Conservation (phyloP, 331 rosid genomes). For the Malus hybrid region DNA sequence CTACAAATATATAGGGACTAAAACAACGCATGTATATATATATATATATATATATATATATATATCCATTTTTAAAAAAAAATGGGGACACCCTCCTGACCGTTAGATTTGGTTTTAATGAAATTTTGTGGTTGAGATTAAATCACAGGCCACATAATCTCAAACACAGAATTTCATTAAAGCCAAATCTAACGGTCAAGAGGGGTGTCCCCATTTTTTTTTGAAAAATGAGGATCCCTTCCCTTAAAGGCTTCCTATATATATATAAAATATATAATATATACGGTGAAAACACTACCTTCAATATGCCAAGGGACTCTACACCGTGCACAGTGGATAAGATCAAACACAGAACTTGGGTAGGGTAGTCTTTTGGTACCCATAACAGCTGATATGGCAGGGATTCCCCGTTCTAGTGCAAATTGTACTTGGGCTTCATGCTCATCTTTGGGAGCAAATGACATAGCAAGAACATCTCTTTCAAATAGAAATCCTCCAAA, state of each 20-base stretch:
- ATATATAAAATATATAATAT: too few relatives aligned
- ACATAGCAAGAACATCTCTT: slow-evolving; percentile 73
- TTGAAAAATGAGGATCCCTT: too few relatives aligned
- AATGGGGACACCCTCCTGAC: too few relatives aligned
- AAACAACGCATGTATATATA: neutral
- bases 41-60: too few relatives aligned
- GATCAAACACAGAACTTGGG: slow-evolving; percentile 72
- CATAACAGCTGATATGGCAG: slow-evolving; percentile 77
- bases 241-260: too few relatives aligned
- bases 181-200: too few relatives aligned
- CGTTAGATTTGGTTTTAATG: too few relatives aligned
- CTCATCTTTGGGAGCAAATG: slow-evolving; percentile 86
- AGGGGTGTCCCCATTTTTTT: too few relatives aligned
- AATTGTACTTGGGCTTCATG: slow-evolving; percentile 86
- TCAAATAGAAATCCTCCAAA: slow-evolving; percentile 75
- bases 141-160: too few relatives aligned
- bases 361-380: slow-evolving; percentile 68
- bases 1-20: neutral
- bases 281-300: slow-evolving; percentile 24
- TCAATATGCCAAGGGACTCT: slow-evolving; percentile 96
- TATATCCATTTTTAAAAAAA: too few relatives aligned
- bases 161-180: too few relatives aligned
- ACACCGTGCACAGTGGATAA: slow-evolving; percentile 85
- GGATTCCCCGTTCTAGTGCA: slow-evolving; percentile 88
- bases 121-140: too few relatives aligned